Percentiles rank a stretch among this genome's conserved stretches.
Conservation (phyloP, 345 rosid species). For the Populus alba region DNA sequence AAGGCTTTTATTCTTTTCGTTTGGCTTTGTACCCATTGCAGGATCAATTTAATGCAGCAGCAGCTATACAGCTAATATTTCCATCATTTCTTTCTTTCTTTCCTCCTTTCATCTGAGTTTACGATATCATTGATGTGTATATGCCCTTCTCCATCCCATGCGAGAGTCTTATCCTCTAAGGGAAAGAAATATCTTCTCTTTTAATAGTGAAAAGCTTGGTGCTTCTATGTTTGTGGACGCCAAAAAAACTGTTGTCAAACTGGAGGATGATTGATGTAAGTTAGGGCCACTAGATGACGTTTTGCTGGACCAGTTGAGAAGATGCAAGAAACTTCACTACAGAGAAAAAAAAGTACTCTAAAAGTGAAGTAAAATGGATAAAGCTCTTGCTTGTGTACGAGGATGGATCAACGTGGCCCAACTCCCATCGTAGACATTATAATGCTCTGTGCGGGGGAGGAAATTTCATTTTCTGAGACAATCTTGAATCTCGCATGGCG, state of each 20-base stretch:
- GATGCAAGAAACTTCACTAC: background rate
- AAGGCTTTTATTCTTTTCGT: constrained; percentile 12
- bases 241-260: no score
- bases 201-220: no score
- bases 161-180: no score
- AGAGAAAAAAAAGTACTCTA: background rate
- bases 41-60: background rate
- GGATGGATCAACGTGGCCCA: constrained; percentile 20
- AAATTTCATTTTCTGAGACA: background rate
- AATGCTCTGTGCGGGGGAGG: background rate
- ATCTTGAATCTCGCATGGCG: background rate
- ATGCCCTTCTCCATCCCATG: no score
- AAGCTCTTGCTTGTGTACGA: constrained; percentile 1
- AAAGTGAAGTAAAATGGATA: background rate
- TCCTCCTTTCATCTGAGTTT: no score
- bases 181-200: no score
- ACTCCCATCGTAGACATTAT: background rate
- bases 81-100: no score
- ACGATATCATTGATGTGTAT: no score
- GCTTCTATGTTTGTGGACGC: no score
- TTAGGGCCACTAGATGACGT: background rate
- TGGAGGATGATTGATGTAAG: no score
- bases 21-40: background rate
- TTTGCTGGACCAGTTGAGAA: constrained; percentile 5
- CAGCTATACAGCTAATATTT: no score